These are phyloP conservation scores for Papiliotrema nemorosa DNA, from an alignment of 1,284 basidiomycete genomes.

Conservation along the genomic window DNA sequence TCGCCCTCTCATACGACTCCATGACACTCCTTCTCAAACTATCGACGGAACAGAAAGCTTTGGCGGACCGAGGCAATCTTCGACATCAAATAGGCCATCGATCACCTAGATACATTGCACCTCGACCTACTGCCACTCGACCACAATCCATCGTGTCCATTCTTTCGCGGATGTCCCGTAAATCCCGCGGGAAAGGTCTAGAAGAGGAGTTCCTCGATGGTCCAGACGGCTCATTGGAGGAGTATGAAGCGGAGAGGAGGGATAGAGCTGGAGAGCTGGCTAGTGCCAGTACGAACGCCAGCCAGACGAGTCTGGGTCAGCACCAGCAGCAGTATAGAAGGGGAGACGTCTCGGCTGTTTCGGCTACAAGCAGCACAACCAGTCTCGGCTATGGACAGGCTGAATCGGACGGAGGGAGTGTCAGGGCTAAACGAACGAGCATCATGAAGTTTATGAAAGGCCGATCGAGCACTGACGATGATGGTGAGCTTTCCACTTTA, in stretches of 20 bases:
- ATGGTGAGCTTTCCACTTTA: conserved; percentile 14
- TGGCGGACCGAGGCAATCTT: neutral
- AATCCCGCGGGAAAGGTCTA: conserved; percentile 18
- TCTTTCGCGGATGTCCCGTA: neutral
- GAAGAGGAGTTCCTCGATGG: conserved; percentile 40
- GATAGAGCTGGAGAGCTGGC: conserved; percentile 18
- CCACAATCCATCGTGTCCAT: conserved; percentile 3
- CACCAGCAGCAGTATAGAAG: neutral
- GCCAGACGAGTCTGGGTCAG: conserved; percentile 18
- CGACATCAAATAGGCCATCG: conserved; percentile 1
- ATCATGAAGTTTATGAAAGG: conserved; percentile 39
- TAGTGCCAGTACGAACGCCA: conserved; percentile 14
- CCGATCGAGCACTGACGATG: conserved; percentile 30
- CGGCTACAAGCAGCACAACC: conserved; percentile 35
- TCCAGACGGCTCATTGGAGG: conserved; percentile 3
- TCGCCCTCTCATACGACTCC: neutral
- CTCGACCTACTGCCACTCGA: neutral
- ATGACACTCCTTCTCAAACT: neutral
- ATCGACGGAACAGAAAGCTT: neutral
- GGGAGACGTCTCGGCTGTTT: conserved; percentile 2
- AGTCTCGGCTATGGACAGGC: conserved; percentile 34
- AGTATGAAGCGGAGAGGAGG: conserved; percentile 23
- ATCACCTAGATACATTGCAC: neutral
- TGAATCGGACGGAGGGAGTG: conserved; percentile 25
- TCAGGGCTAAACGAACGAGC: conserved; percentile 33